Percentiles rank a stretch among this genome's conserved stretches.
phyloP scores from a whole-genome alignment of 495 filamentous ascomycete species.

The Apodospora peruviana region DNA sequence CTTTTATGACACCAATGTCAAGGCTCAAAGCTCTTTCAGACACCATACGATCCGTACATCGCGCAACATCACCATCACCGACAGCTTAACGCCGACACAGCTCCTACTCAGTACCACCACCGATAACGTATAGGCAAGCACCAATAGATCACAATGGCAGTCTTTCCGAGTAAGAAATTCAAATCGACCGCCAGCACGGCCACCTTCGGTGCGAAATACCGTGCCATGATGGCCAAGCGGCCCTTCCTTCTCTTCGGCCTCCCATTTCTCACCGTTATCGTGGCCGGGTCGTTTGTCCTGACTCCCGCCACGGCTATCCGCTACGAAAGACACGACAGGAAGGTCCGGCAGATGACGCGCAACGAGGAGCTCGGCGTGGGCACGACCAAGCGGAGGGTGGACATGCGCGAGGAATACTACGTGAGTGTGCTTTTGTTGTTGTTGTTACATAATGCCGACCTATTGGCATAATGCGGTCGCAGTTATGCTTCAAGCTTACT shows the following conservation, averaged over 20 bases:
- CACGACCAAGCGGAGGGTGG: conserved; percentile 62
- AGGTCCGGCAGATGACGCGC: conserved; percentile 70
- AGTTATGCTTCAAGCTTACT: neutral
- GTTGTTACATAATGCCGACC: no score
- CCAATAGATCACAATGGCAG: conserved; percentile 50
- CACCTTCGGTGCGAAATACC: conserved; percentile 72
- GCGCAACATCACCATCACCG: no score
- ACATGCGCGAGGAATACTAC: conserved; percentile 91
- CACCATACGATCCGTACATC: no score
- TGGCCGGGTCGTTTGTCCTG: conserved; percentile 91
- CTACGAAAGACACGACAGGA: conserved; percentile 88
- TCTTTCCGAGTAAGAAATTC: conserved; percentile 71
- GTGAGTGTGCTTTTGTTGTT: conserved; percentile 46
- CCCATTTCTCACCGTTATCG: conserved; percentile 87
- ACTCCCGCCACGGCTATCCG: conserved; percentile 89
- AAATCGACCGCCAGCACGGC: conserved; percentile 51
- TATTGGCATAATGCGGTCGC: neutral
- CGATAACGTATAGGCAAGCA: neutral
- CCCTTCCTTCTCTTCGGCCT: conserved; percentile 93
- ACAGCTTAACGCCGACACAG: no score
- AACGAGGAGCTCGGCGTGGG: conserved; percentile 82
- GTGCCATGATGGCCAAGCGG: conserved; percentile 58
- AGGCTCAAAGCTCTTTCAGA: no score
- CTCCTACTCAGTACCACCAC: no score
- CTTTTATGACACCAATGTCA: no score